Percentiles rank a stretch among this genome's conserved stretches.
These are phyloP conservation scores for Podila epicladia DNA, from an alignment of 192 early-diverging fungal species.

Conservation along the genomic window DNA sequence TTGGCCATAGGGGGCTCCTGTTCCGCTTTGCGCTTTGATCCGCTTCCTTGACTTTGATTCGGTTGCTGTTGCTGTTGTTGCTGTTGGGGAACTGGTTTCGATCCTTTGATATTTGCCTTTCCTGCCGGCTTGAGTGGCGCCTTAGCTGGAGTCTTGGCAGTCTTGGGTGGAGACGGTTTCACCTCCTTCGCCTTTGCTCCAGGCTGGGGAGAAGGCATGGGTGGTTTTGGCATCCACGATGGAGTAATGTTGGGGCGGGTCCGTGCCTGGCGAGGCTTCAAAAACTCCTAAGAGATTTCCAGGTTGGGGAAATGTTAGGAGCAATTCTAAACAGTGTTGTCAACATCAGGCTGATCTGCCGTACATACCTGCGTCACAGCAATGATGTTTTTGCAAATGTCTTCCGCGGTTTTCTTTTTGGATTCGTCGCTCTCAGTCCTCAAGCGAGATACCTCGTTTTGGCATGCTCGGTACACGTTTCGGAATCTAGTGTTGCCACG, in stretches of 20 bases:
- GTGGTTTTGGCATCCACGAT: slow-evolving; percentile 26
- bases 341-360: not conserved
- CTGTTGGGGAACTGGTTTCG: not conserved
- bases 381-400: not conserved
- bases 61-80: slow-evolving; percentile 8
- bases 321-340: not conserved
- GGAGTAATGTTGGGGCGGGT: slow-evolving; percentile 18
- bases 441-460: slow-evolving; percentile 20
- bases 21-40: slow-evolving; percentile 32
- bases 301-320: too few relatives aligned
- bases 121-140: not conserved
- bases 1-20: slow-evolving; percentile 22
- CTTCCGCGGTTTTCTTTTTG: slow-evolving; percentile 1
- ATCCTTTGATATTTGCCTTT: slow-evolving; percentile 5
- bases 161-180: not conserved
- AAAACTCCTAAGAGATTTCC: slow-evolving; percentile 22
- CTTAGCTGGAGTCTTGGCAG: not conserved
- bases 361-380: not conserved
- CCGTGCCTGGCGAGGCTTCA: slow-evolving; percentile 21
- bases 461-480: slow-evolving; percentile 20
- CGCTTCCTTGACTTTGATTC: slow-evolving; percentile 4
- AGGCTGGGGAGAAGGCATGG: slow-evolving; percentile 1
- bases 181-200: not conserved
- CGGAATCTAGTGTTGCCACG: slow-evolving; percentile 19
- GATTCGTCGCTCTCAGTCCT: not conserved